Percentiles rank a stretch among this genome's conserved stretches.
These are phyloP conservation scores for Acer campestre DNA, from an alignment of 345 rosid genomes.

Conservation along the genomic window DNA sequence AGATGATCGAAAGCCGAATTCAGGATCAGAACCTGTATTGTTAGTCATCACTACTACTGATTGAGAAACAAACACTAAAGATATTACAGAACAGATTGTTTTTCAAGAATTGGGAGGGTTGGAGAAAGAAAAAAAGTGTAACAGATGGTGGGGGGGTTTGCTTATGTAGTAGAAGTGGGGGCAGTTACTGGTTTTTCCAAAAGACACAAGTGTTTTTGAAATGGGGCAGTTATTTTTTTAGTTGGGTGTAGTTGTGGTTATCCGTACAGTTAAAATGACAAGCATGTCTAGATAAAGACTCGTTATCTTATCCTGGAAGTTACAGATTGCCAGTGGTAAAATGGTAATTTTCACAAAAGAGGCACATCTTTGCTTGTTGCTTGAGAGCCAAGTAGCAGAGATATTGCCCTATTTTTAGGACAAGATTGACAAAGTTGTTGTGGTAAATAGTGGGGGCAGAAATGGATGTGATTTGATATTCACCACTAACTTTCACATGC, in stretches of 20 bases:
- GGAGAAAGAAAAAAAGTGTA: conserved; percentile 16
- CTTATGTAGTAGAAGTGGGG: conserved; percentile 38
- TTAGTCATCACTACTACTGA: conserved; percentile 20
- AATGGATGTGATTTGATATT: conserved; percentile 1
- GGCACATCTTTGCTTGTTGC: neutral
- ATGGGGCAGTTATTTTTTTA: conserved; percentile 35
- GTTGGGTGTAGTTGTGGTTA: conserved; percentile 33
- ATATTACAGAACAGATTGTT: neutral
- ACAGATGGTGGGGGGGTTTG: conserved; percentile 25
- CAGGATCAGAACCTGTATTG: conserved; percentile 29
- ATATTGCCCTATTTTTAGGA: conserved; percentile 7
- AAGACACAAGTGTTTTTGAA: conserved; percentile 21
- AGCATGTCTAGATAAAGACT: neutral
- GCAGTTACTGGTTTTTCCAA: conserved; percentile 27
- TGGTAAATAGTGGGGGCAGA: conserved; percentile 8
- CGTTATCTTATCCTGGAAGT: neutral
- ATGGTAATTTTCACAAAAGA: conserved; percentile 2
- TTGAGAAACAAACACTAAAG: conserved; percentile 9
- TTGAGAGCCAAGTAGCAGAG: conserved; percentile 5
- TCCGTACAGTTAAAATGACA: conserved; percentile 10
- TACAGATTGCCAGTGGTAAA: neutral
- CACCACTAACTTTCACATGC: conserved; percentile 10
- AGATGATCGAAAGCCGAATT: conserved; percentile 28
- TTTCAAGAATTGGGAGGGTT: neutral
- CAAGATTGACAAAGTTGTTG: neutral